Conservation (phyloP, 1,284 basidiomycete species). For the Cutaneotrichosporon dermatis region DNA sequence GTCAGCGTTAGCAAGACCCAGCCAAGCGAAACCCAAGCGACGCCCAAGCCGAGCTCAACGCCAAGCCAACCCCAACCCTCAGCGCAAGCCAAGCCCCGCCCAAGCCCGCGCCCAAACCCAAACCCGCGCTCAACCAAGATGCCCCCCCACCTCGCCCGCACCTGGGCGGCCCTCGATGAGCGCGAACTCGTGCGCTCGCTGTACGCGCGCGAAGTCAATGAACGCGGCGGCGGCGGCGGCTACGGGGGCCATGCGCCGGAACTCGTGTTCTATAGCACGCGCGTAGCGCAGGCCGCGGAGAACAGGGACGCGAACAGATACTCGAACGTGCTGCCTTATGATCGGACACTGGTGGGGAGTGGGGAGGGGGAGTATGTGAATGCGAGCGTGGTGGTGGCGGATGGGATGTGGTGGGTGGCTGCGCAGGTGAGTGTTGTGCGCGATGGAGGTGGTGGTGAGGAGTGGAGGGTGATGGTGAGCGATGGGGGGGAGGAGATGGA, state of each 20-base stretch:
- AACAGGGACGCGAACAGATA: conserved; percentile 33
- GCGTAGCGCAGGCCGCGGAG: neutral
- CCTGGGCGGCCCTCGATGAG: conserved; percentile 6
- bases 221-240: too few species aligned
- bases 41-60: too few species aligned
- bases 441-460: too few species aligned
- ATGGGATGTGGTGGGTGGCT: conserved; percentile 39
- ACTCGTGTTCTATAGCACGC: conserved; percentile 13
- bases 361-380: conserved; percentile 33
- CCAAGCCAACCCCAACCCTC: too few species aligned
- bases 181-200: conserved; percentile 6
- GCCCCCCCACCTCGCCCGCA: neutral
- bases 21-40: too few species aligned
- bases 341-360: conserved; percentile 31
- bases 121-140: too few species aligned
- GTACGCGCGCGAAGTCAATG: neutral
- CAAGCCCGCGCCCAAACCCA: too few species aligned
- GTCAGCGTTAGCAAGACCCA: too few species aligned
- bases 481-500: too few species aligned
- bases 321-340: conserved; percentile 42
- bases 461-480: too few species aligned
- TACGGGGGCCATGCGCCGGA: neutral
- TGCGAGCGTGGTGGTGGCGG: conserved; percentile 38
- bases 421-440: conserved; percentile 32
- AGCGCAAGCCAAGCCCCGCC: too few species aligned